Percentiles rank a stretch among this genome's conserved stretches.
phyloP scores from a whole-genome alignment of 495 filamentous ascomycete species.

The Durotheca rogersii region DNA sequence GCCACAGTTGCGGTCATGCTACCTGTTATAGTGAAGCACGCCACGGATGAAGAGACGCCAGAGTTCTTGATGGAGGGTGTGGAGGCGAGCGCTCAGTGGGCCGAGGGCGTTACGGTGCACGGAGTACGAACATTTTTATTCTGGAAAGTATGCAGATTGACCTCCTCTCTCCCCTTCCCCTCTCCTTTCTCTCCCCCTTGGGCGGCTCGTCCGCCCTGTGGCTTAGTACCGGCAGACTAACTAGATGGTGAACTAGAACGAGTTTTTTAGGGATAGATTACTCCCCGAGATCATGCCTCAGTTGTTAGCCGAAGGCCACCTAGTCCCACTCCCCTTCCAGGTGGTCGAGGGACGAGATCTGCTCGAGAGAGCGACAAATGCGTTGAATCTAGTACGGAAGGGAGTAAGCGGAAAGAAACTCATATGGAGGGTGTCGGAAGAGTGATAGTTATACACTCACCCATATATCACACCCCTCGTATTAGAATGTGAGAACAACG shows the following conservation, averaged over 20 bases:
- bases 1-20: constrained; percentile 53
- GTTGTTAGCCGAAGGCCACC: constrained; percentile 44
- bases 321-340: constrained; percentile 49
- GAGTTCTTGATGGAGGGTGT: constrained; percentile 53
- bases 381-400: constrained; percentile 43
- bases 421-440: constrained; percentile 49
- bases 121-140: constrained; percentile 54
- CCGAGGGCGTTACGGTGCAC: constrained; percentile 47
- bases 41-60: constrained; percentile 39
- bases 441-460: constrained; percentile 8
- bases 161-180: too few relatives aligned
- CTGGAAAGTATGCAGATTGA: constrained; percentile 41
- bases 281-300: constrained; percentile 52
- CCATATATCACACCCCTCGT: background rate
- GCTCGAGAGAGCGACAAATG: constrained; percentile 51
- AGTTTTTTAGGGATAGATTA: constrained; percentile 47
- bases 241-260: constrained; percentile 44
- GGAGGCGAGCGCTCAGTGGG: constrained; percentile 40
- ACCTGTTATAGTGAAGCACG: constrained; percentile 51
- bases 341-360: constrained; percentile 50
- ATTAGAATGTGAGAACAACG: background rate
- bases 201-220: background rate
- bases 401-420: constrained; percentile 52
- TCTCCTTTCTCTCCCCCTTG: too few relatives aligned
- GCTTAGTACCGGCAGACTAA: background rate